Evolutionary conservation across 2,329 filamentous ascomycete species (phyloP).

Genomic region (Immersiporthe knoxdaviesiana): DNA sequence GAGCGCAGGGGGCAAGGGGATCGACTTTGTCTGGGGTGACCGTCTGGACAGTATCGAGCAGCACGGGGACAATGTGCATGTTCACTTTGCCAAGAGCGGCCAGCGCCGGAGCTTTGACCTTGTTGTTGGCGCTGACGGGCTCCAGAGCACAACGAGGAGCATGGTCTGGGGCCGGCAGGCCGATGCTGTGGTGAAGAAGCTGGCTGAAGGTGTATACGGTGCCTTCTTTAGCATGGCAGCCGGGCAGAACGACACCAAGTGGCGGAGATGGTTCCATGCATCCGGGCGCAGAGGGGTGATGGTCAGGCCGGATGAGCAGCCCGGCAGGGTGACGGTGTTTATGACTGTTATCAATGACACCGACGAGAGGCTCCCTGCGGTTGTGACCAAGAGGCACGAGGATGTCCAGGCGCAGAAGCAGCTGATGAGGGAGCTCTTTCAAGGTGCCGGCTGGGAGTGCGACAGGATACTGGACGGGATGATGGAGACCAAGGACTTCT

Average conservation of each 20-base stretch:
- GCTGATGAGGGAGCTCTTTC: constrained; percentile 44
- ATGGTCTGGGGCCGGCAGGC: constrained; percentile 39
- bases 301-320: constrained; percentile 41
- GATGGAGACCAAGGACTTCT: constrained; percentile 34
- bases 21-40: constrained; percentile 39
- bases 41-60: constrained; percentile 24
- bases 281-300: constrained; percentile 43
- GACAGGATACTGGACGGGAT: constrained; percentile 42
- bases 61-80: constrained; percentile 36
- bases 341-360: constrained; percentile 31
- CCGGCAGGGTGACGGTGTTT: constrained; percentile 19
- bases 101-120: constrained; percentile 50
- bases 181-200: constrained; percentile 35
- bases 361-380: constrained; percentile 33
- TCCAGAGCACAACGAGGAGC: constrained; percentile 52
- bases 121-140: constrained; percentile 59
- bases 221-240: constrained; percentile 47
- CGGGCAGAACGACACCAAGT: constrained; percentile 36
- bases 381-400: constrained; percentile 33
- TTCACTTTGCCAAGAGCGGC: constrained; percentile 49
- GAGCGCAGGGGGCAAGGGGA: constrained; percentile 31
- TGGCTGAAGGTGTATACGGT: constrained; percentile 37
- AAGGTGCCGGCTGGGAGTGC: constrained; percentile 51
- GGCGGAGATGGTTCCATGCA: constrained; percentile 41
- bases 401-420: constrained; percentile 42